Base-by-base conservation (phyloP, 257 asterid species). In the Solanum sparsipilum region DNA sequence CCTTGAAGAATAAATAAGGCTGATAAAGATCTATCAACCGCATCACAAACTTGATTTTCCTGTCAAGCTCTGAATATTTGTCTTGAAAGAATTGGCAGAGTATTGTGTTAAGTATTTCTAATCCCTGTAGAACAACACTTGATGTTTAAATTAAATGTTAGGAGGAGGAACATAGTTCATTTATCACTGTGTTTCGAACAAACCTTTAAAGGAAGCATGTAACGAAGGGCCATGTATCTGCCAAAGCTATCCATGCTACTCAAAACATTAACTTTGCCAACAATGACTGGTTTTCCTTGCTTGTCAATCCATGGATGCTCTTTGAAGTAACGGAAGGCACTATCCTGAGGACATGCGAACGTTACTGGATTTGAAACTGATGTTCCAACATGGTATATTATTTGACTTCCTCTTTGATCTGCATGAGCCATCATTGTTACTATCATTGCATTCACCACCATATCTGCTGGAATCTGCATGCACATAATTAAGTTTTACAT, bases 381-480 rank as follows among this genome's bases (percentile, higher is more conserved):
- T 0, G 98, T 93, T 63, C 99, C 98, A 3, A 90, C 91, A 4
- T 97, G 98, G 90, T 96, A 97, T 48, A 97, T 94, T 67, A 52
- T 91, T 88, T 89, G 60, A 34, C 2, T 89, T 73, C 68, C 87
- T n/a, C 11, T 48, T 65, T 93, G 90, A 76, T 92, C 88, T 21
- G 96, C 94, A 81, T 93, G 92, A 6, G 93, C 98, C 12, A 41
- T 94, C 93, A 93, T 95, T 8, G 96, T 94, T n/a, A 87, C 96
- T 1, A 95, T 93, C 98, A 94, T 97, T 3, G 96, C 94, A 70
- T 97, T 96, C 92, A 97, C 97, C 91, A 97, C 99, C 99, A 97
- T 95, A 76, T 97, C 99, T 7, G 96, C 98, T 5, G 98, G 98
- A 48, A 96, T 94, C 99, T 95, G 72, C 72, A 65, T 65, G 94